phyloP scores from a whole-genome alignment of 2,329 filamentous ascomycete species.

The Colletotrichum agaves region DNA sequence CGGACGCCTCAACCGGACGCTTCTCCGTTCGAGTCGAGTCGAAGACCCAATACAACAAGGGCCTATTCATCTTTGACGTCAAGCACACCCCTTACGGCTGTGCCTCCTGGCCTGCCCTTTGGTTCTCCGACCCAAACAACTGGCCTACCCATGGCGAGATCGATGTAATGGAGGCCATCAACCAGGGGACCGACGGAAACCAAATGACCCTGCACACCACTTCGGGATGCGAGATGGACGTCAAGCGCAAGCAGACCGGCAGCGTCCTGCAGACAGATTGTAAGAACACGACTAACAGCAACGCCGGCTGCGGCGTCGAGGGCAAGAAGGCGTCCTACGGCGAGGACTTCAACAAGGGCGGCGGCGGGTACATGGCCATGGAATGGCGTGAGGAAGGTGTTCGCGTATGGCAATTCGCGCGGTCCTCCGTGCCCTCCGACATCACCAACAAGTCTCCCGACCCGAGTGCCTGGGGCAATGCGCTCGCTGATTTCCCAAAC shows the following conservation, averaged over 20 bases:
- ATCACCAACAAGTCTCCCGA: conserved; percentile 64
- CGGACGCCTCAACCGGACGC: conserved; percentile 67
- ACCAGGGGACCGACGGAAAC: conserved; percentile 65
- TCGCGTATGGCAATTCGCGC: conserved; percentile 69
- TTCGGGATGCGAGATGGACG: conserved; percentile 61
- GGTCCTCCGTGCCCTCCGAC: conserved; percentile 60
- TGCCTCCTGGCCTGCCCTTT: conserved; percentile 73
- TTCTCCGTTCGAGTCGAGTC: conserved; percentile 73
- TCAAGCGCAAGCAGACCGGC: conserved; percentile 65
- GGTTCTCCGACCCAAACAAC: conserved; percentile 69
- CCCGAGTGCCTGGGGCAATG: conserved; percentile 70
- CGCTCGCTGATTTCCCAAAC: conserved; percentile 72
- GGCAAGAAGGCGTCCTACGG: conserved; percentile 59
- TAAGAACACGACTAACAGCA: conserved; percentile 60
- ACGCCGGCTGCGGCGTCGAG: conserved; percentile 68
- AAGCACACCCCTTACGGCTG: conserved; percentile 72
- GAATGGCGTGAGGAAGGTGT: conserved; percentile 71
- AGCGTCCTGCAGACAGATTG: conserved; percentile 56
- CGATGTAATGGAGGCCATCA: conserved; percentile 69
- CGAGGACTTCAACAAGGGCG: conserved; percentile 59
- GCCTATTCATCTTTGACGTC: conserved; percentile 76
- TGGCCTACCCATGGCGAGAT: conserved; percentile 75
- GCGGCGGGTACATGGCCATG: conserved; percentile 69
- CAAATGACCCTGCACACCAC: conserved; percentile 70
- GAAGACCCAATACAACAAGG: conserved; percentile 67